Evolutionary conservation across 1,139 yeast species (phyloP).

Genomic region (Candida sanyaensis): DNA sequence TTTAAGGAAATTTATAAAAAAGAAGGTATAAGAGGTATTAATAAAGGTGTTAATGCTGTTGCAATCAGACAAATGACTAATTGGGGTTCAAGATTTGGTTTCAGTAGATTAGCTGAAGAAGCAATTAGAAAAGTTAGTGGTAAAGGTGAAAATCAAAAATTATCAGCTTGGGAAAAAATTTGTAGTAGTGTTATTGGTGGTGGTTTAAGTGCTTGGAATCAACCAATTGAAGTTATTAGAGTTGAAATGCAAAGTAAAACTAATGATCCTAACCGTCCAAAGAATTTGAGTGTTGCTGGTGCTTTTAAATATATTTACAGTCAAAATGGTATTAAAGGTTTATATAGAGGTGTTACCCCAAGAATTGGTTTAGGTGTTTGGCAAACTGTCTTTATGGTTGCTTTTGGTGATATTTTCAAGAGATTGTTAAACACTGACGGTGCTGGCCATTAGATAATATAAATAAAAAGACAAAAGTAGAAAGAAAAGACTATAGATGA

Average conservation of each 20-base stretch:
- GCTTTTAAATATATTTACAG: conserved; percentile 82
- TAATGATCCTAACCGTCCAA: conserved; percentile 91
- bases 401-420: conserved; percentile 86
- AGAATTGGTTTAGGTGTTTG: conserved; percentile 95
- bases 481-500: not conserved
- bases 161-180: conserved; percentile 78
- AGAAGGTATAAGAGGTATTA: conserved; percentile 93
- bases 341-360: conserved; percentile 96
- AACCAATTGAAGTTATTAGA: conserved; percentile 96
- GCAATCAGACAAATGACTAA: conserved; percentile 98
- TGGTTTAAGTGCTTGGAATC: conserved; percentile 98
- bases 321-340: conserved; percentile 83
- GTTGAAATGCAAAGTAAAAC: conserved; percentile 98
- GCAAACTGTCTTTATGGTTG: conserved; percentile 99
- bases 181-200: conserved; percentile 93
- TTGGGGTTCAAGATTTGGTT: conserved; percentile 98
- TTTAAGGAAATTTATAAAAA: conserved; percentile 78
- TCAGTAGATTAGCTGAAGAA: conserved; percentile 90
- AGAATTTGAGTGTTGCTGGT: conserved; percentile 77
- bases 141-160: conserved; percentile 61
- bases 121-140: conserved; percentile 64
- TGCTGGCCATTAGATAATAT: conserved; percentile 31
- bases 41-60: conserved; percentile 98
- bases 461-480: not conserved
- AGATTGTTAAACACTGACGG: conserved; percentile 47